Conservation (phyloP, 306 rosid genomes). For the Ochetophila trinervis region DNA sequence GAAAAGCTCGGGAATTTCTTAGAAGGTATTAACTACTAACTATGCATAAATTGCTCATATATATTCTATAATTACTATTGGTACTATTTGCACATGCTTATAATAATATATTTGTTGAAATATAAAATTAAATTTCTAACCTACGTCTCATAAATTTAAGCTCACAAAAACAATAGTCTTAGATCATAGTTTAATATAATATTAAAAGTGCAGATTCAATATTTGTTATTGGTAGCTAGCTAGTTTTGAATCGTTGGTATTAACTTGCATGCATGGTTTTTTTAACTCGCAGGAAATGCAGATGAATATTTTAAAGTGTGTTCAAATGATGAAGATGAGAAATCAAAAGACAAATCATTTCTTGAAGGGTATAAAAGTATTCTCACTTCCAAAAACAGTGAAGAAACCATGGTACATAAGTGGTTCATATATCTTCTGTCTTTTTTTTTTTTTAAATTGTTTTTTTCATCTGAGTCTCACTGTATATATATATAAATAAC, state of each 20-base stretch:
- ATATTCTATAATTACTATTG: too few relatives aligned
- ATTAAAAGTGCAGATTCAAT: too few relatives aligned
- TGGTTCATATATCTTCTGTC: neutral
- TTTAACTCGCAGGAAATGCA: constrained; percentile 15
- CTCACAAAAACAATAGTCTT: too few relatives aligned
- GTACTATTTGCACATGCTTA: too few relatives aligned
- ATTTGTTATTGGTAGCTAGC: too few relatives aligned
- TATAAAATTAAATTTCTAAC: too few relatives aligned
- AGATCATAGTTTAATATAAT: too few relatives aligned
- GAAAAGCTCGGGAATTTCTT: constrained; percentile 28
- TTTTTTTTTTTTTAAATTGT: neutral
- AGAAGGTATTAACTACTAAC: constrained; percentile 3
- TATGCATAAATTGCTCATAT: too few relatives aligned
- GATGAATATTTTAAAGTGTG: constrained; percentile 18
- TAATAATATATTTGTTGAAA: too few relatives aligned
- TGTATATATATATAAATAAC: neutral
- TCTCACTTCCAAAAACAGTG: constrained; percentile 13
- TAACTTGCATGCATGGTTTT: neutral
- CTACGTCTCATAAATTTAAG: too few relatives aligned
- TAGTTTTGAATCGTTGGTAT: too few relatives aligned
- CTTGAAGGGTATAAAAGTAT: constrained; percentile 21
- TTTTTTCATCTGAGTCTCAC: neutral
- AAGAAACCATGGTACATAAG: constrained; percentile 32
- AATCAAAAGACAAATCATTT: neutral
- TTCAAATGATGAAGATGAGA: neutral